These are phyloP conservation scores for Komagataea norvegica DNA, from an alignment of 1,139 yeast genomes.

Conservation along the genomic window DNA sequence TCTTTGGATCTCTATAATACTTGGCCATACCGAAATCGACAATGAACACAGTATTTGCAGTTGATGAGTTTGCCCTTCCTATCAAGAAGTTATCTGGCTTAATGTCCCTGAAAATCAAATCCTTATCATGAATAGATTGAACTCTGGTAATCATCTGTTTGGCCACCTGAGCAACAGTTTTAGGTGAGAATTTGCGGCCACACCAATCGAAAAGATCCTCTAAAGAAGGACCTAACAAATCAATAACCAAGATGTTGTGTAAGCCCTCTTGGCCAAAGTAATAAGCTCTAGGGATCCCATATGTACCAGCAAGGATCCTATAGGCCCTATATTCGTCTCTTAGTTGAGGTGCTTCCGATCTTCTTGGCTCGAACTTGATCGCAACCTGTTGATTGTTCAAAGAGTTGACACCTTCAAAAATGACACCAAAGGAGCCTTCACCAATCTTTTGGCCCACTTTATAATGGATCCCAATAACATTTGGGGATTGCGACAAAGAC, in stretches of 20 bases:
- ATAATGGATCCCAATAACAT: constrained; percentile 74
- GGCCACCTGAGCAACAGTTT: constrained; percentile 70
- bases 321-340: constrained; percentile 75
- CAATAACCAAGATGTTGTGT: constrained; percentile 69
- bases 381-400: constrained; percentile 74
- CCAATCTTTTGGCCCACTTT: constrained; percentile 80
- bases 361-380: constrained; percentile 74
- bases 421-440: constrained; percentile 81
- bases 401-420: constrained; percentile 75
- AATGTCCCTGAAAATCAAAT: constrained; percentile 69
- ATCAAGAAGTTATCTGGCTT: constrained; percentile 74
- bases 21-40: constrained; percentile 98
- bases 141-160: constrained; percentile 70
- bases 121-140: constrained; percentile 63
- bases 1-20: constrained; percentile 91
- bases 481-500: constrained; percentile 37
- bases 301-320: constrained; percentile 54
- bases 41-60: constrained; percentile 80
- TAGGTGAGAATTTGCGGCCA: constrained; percentile 60
- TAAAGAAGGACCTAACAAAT: constrained; percentile 68
- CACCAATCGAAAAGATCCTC: constrained; percentile 84
- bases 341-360: constrained; percentile 76
- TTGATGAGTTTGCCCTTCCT: constrained; percentile 61
- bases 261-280: constrained; percentile 80
- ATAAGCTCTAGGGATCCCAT: constrained; percentile 70